Conservation (phyloP, 495 filamentous ascomycete genomes). For the Penicillium lividum region DNA sequence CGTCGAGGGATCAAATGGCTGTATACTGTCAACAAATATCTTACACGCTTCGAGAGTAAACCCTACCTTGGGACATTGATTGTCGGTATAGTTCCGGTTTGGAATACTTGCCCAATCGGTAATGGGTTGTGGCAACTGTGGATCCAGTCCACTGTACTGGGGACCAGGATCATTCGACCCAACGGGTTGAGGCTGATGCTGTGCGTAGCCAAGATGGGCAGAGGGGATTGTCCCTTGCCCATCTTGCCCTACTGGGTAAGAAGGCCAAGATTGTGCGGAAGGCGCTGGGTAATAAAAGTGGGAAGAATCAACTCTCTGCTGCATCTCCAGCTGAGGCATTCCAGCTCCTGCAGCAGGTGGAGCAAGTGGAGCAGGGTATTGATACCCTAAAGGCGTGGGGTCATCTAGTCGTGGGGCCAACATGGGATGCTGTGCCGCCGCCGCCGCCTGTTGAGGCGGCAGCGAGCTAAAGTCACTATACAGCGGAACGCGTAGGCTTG, state of each 20-base stretch:
- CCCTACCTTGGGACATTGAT: conserved; percentile 12
- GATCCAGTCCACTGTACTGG: background rate
- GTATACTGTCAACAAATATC: background rate
- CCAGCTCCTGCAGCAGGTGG: background rate
- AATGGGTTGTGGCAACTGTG: conserved; percentile 14
- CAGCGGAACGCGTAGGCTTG: conserved; percentile 20
- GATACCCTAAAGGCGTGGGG: conserved; percentile 17
- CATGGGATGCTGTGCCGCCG: conserved; percentile 35
- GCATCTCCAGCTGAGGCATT: background rate
- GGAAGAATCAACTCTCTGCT: conserved; percentile 1
- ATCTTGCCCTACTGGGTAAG: background rate
- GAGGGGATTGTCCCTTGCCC: background rate
- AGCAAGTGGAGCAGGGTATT: conserved; percentile 6
- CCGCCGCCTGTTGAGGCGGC: conserved; percentile 31
- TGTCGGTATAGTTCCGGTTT: conserved; percentile 2
- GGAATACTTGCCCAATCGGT: conserved; percentile 16
- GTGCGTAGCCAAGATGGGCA: background rate
- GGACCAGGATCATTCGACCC: background rate
- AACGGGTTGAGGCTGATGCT: background rate
- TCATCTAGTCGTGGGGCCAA: conserved; percentile 36
- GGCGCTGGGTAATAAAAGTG: conserved; percentile 26
- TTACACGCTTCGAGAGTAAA: background rate
- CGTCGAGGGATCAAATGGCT: background rate
- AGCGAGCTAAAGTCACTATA: conserved; percentile 25
- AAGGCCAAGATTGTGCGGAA: conserved; percentile 2